Conservation (phyloP, 1,139 yeast species). For the Yamadazyma buinensis region DNA sequence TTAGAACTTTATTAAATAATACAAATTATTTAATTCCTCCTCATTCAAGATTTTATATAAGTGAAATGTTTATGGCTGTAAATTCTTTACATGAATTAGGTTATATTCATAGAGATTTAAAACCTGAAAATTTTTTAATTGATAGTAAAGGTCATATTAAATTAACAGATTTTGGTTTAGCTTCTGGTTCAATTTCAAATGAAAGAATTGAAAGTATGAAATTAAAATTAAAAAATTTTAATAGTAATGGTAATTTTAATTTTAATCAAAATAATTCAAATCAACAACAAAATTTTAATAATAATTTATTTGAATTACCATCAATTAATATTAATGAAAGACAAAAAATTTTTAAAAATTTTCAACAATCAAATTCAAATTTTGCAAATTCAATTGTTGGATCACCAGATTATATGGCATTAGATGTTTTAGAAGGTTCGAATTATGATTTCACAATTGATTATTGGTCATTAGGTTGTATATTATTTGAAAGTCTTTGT, state of each 20-base stretch:
- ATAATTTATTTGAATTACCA: conserved; percentile 54
- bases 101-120: conserved; percentile 93
- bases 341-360: conserved; percentile 75
- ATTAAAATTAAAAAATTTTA: conserved; percentile 75
- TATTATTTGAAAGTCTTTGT: conserved; percentile 83
- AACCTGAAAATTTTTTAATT: conserved; percentile 94
- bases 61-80: conserved; percentile 95
- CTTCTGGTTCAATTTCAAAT: conserved; percentile 92
- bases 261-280: too few relatives aligned
- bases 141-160: conserved; percentile 95
- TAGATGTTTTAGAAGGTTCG: conserved; percentile 92
- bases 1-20: conserved; percentile 87
- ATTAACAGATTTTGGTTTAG: conserved; percentile 94
- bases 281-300: too few relatives aligned
- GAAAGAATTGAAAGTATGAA: conserved; percentile 95
- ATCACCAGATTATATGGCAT: conserved; percentile 98
- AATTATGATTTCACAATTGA: conserved; percentile 95
- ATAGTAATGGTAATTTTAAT: conserved; percentile 30
- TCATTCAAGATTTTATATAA: conserved; percentile 90
- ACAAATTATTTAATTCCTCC: conserved; percentile 92
- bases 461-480: conserved; percentile 98
- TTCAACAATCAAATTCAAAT: conserved; percentile 40
- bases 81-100: conserved; percentile 93
- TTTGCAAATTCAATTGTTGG: conserved; percentile 93
- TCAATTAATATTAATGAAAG: conserved; percentile 81